Base-by-base conservation (phyloP, 2,329 filamentous ascomycete species). In the Arthrobotrys musiformis region DNA sequence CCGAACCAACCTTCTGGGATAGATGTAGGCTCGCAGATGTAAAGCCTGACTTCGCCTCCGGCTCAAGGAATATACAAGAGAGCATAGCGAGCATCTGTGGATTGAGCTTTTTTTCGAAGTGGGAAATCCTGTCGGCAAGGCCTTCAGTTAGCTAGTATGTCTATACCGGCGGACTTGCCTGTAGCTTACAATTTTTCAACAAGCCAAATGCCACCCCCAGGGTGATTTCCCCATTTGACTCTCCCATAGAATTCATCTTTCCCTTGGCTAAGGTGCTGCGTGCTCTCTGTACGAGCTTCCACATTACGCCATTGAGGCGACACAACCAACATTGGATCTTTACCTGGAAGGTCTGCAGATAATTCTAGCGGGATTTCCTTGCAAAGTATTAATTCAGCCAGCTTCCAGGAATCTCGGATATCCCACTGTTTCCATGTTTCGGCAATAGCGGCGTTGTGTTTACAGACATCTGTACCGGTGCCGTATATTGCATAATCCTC, bases 401-500 rank as follows among this genome's bases (percentile, higher is more conserved):
- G 91, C 58, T 88, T 89, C 95, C 95, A 99, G 5, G 97, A 88
- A 80, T 93, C 89, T 26, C 91, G 90, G 30, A 96, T 84, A 79
- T 97, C 92, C 13, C 86, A 83, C 79, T 89, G 88, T 3, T 91
- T 92, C 79, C 91, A 87, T 78, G 89, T 90, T 79, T 89, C 87
- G 7, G 94, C 94, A 52, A 96, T 89, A 0, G 85, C 84, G 7
- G 93, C 92, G 82, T 99, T 99, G 81, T 96, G 91, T 50, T 88
- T 86, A 83, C 94, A 98, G 2, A 97, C 89, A 40, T 91, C 88
- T n/a, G 90, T 88, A 0, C 92, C 91, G 77, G 93, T 90, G 2
- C 93, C 93, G 82, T 95, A 94, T 13, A 97, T 91, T 24, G 88
- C 88, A 83, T 98, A 99, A 79, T 92, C 89, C 70, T 89, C 86